Conservation (phyloP, 805 yeast species). For the Brettanomyces custersianus region DNA sequence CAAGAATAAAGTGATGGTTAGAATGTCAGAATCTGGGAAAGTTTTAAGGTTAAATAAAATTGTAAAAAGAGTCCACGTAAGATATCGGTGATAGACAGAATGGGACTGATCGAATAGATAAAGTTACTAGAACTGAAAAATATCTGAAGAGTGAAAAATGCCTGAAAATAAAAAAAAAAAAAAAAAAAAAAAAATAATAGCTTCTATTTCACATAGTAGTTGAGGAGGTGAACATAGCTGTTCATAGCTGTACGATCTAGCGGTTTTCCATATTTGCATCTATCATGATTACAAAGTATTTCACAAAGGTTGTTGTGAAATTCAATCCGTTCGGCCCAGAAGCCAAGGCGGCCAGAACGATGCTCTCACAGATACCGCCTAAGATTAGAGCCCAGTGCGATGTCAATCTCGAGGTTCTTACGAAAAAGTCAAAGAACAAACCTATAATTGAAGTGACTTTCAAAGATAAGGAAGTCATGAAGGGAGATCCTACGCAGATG, state of each 20-base stretch:
- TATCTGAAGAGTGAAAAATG: too few relatives aligned
- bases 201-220: too few relatives aligned
- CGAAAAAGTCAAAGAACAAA: slow-evolving; percentile 31
- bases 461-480: slow-evolving; percentile 68
- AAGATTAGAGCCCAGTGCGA: slow-evolving; percentile 49
- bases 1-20: too few relatives aligned
- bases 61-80: too few relatives aligned
- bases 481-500: slow-evolving; percentile 53
- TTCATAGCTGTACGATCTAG: too few relatives aligned
- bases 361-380: slow-evolving; percentile 76
- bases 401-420: slow-evolving; percentile 58
- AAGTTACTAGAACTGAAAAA: too few relatives aligned
- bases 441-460: slow-evolving; percentile 71
- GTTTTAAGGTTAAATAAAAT: too few relatives aligned
- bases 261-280: background rate
- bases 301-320: slow-evolving; percentile 64
- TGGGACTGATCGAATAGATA: too few relatives aligned
- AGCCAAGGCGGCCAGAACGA: slow-evolving; percentile 72
- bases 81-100: too few relatives aligned
- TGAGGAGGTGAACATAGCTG: too few relatives aligned
- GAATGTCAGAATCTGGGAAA: too few relatives aligned
- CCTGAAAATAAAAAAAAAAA: too few relatives aligned
- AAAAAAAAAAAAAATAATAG: background rate
- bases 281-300: slow-evolving; percentile 82
- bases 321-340: slow-evolving; percentile 72